Evolutionary conservation across 768 basidiomycete species (phyloP).

Genomic region (Tricholoma furcatifolium): DNA sequence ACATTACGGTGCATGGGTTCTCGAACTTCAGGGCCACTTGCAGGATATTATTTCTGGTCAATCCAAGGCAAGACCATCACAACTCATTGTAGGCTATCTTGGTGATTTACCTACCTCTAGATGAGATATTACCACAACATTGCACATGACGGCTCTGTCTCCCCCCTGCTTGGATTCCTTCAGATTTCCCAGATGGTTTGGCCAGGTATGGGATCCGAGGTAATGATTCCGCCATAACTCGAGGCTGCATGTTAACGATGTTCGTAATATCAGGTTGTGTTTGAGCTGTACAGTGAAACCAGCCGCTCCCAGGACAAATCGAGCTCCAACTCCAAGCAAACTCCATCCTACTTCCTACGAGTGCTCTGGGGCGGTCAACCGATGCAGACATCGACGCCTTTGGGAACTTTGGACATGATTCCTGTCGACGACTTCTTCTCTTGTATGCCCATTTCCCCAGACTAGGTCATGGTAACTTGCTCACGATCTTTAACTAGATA

Average conservation of each 20-base stretch:
- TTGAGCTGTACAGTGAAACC: slow-evolving; percentile 38
- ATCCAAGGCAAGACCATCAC: slow-evolving; percentile 25
- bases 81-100: background rate
- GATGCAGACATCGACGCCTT: slow-evolving; percentile 45
- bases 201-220: slow-evolving; percentile 58
- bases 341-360: slow-evolving; percentile 34
- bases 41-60: slow-evolving; percentile 34
- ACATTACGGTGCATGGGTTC: slow-evolving; percentile 43
- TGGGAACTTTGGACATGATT: slow-evolving; percentile 47
- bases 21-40: slow-evolving; percentile 41
- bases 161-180: slow-evolving; percentile 46
- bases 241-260: background rate
- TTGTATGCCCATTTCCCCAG: slow-evolving; percentile 29
- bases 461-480: background rate
- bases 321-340: background rate
- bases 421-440: slow-evolving; percentile 39
- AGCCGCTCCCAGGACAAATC: background rate
- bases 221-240: background rate
- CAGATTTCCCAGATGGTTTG: slow-evolving; percentile 52
- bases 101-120: background rate
- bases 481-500: slow-evolving; percentile 26
- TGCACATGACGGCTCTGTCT: slow-evolving; percentile 51
- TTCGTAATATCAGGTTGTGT: slow-evolving; percentile 30
- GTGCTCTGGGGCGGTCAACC: slow-evolving; percentile 52
- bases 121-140: slow-evolving; percentile 26